These are phyloP conservation scores for Arabidopsis lyrata DNA, from an alignment of 441 rosid genomes.

Conservation along the genomic window DNA sequence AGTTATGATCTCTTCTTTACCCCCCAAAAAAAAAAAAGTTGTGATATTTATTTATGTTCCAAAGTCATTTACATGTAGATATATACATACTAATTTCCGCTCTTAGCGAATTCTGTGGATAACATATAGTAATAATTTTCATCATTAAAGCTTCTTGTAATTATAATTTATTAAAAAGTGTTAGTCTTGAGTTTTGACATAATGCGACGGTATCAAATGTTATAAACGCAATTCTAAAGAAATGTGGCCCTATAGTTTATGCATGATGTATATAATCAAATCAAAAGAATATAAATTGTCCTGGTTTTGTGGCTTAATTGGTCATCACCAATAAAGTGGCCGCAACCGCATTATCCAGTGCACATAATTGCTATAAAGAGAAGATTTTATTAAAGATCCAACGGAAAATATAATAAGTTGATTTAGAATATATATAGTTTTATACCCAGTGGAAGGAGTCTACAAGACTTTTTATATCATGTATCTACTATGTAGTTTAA, in stretches of 20 bases:
- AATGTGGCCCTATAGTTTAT: conserved; percentile 32
- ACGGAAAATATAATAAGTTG: conserved; percentile 17
- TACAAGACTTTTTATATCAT: background rate
- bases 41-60: conserved; percentile 36
- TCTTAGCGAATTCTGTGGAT: too few relatives aligned
- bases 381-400: conserved; percentile 33
- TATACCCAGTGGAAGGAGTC: conserved; percentile 21
- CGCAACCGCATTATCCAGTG: conserved; percentile 46
- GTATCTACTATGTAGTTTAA: background rate
- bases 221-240: conserved; percentile 45
- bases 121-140: conserved; percentile 17
- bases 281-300: conserved; percentile 41
- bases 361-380: conserved; percentile 20
- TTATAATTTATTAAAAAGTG: conserved; percentile 32
- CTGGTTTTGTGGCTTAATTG: conserved; percentile 44
- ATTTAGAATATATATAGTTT: conserved; percentile 22
- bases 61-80: conserved; percentile 11
- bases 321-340: conserved; percentile 42
- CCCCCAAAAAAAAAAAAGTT: background rate
- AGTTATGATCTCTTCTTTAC: conserved; percentile 20
- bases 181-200: conserved; percentile 34
- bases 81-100: too few relatives aligned
- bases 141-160: conserved; percentile 34
- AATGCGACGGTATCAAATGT: conserved; percentile 35
- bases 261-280: conserved; percentile 40